A percentile compares a stretch with the other conserved stretches of the same genome.
Conservation (phyloP, 129 eudicot genomes). For the Cynara cardunculus region DNA sequence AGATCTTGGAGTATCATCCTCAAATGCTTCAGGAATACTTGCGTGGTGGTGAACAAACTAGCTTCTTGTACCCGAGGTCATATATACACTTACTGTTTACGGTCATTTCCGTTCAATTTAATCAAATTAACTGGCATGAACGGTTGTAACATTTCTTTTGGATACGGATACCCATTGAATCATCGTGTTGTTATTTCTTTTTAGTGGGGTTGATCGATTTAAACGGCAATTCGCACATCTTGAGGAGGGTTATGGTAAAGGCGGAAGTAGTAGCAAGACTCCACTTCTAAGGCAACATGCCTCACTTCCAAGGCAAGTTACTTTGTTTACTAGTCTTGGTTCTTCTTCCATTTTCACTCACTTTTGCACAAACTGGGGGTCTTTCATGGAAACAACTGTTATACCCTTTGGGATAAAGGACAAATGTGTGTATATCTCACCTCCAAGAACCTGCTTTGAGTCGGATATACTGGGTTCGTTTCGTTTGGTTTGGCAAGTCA, state of each 20-base stretch:
- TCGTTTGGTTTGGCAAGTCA: not conserved
- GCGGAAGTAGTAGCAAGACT: constrained; percentile 51
- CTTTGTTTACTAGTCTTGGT: not conserved
- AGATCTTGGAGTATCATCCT: constrained; percentile 96
- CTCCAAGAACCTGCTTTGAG: too few species aligned
- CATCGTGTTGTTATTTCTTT: not conserved
- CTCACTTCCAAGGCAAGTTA: constrained; percentile 78
- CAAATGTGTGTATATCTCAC: too few species aligned
- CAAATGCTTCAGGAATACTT: constrained; percentile 92
- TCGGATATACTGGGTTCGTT: not conserved
- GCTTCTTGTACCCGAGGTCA: constrained; percentile 99
- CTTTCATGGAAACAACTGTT: not conserved
- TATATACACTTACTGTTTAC: constrained; percentile 12
- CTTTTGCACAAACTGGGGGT: not conserved
- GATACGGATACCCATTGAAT: constrained; percentile 16
- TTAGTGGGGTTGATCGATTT: constrained; percentile 89
- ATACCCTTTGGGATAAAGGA: not conserved
- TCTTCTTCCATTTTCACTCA: not conserved
- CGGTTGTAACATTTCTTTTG: not conserved
- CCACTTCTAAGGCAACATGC: constrained; percentile 85
- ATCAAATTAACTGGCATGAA: not conserved
- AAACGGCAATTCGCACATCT: constrained; percentile 93
- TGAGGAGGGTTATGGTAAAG: constrained; percentile 75
- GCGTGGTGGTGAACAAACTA: constrained; percentile 87
- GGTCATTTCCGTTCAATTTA: not conserved